phyloP scores from a whole-genome alignment of 208 protist species.

The Crithidia sp. region DNA sequence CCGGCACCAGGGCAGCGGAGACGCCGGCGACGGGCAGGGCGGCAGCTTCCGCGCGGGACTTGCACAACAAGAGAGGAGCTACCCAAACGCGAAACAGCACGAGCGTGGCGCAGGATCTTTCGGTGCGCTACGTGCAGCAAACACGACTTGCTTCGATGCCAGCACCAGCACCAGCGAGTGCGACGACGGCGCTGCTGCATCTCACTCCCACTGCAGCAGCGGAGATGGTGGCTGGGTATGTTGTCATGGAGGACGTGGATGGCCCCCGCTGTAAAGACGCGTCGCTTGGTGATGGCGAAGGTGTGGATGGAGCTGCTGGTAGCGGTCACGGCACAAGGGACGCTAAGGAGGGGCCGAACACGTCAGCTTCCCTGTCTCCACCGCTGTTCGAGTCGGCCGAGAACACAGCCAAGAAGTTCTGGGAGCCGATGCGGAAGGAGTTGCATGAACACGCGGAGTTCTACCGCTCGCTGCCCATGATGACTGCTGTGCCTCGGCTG shows the following conservation, averaged over 20 bases:
- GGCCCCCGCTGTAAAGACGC: no score
- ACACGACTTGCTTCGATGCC: constrained; percentile 10
- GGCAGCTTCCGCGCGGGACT: no score
- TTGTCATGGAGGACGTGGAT: constrained; percentile 25
- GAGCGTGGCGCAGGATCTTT: no score
- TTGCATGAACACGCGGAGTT: background rate
- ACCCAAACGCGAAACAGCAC: no score
- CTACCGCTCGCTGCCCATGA: constrained; percentile 5
- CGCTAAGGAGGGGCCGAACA: background rate
- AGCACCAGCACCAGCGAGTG: background rate
- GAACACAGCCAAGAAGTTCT: constrained; percentile 10
- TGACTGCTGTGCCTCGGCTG: background rate
- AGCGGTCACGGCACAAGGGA: no score
- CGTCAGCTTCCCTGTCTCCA: background rate
- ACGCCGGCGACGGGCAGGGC: background rate
- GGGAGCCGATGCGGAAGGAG: constrained; percentile 11
- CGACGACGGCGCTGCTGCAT: background rate
- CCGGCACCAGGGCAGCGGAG: background rate
- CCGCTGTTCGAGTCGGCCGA: constrained; percentile 8
- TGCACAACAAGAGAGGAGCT: no score
- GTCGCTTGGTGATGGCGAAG: no score
- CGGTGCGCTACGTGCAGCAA: constrained; percentile 8
- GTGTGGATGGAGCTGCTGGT: no score
- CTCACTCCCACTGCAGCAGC: background rate
- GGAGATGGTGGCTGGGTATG: constrained; percentile 18